Evolutionary conservation across 139 green algal genomes (phyloP).

Genomic region (Volvox reticuliferus): DNA sequence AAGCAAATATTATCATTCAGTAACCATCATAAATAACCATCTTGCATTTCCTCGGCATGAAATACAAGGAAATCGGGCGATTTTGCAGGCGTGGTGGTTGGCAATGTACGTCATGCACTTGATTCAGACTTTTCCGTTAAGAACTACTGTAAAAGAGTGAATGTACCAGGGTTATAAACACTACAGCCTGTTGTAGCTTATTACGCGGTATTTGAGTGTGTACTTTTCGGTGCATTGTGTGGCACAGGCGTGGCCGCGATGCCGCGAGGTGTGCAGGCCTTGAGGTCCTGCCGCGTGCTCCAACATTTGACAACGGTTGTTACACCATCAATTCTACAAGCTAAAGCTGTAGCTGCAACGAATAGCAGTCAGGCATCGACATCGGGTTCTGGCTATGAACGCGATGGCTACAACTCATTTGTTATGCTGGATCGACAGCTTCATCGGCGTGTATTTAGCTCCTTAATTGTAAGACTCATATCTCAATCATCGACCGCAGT

Average conservation of each 20-base stretch:
- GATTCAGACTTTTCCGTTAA: no score
- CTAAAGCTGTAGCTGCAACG: background rate
- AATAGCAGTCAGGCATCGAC: conserved; percentile 5
- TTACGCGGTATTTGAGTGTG: no score
- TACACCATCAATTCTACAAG: background rate
- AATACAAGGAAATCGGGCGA: no score
- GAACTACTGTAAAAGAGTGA: no score
- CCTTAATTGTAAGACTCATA: background rate
- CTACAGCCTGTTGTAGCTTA: no score
- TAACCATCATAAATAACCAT: no score
- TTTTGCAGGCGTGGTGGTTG: no score
- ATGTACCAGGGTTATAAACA: no score
- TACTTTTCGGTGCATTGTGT: background rate
- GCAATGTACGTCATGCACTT: no score
- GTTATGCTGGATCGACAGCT: background rate
- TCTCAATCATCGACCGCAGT: no score
- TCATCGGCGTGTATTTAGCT: background rate
- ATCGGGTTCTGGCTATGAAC: background rate
- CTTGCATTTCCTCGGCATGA: no score
- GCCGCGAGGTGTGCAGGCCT: background rate
- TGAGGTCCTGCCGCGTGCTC: conserved; percentile 3
- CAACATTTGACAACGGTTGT: background rate
- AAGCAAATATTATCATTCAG: no score
- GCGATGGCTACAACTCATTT: background rate
- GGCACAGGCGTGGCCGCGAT: conserved; percentile 1